Evolutionary conservation across 345 rosid species (phyloP).

Genomic region (Bruguiera parviflora): DNA sequence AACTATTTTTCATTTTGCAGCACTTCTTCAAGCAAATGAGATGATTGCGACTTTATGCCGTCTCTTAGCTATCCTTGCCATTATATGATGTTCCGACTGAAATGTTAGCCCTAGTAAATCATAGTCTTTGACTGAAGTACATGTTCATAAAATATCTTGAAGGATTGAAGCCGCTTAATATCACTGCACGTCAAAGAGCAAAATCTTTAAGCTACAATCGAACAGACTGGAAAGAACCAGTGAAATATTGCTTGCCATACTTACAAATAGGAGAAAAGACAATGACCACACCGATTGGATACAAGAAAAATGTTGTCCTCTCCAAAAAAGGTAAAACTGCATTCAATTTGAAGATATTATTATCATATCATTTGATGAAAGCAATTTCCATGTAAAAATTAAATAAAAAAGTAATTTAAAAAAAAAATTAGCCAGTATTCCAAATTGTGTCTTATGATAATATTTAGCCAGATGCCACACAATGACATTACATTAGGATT

Average conservation of each 20-base stretch:
- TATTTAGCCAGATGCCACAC: background rate
- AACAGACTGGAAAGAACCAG: background rate
- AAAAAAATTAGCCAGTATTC: background rate
- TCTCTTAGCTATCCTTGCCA: constrained; percentile 17
- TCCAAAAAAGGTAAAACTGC: constrained; percentile 97
- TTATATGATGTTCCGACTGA: constrained; percentile 9
- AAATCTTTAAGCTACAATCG: constrained; percentile 4
- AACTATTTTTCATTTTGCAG: constrained; percentile 15
- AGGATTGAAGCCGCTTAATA: constrained; percentile 93
- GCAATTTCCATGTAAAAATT: background rate
- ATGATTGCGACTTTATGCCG: constrained; percentile 18
- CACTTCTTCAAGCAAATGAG: constrained; percentile 14
- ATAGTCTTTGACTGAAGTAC: constrained; percentile 76
- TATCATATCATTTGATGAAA: constrained; percentile 4
- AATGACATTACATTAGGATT: no score
- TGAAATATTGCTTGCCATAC: constrained; percentile 26
- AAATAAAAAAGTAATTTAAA: no score
- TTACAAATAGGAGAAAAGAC: constrained; percentile 86
- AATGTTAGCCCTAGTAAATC: constrained; percentile 30
- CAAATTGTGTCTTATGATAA: background rate
- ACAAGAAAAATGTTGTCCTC: constrained; percentile 92
- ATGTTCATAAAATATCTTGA: constrained; percentile 92
- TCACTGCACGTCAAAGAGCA: constrained; percentile 51
- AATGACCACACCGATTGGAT: constrained; percentile 78
- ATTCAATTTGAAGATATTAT: constrained; percentile 7